Evolutionary conservation across 768 basidiomycete genomes (phyloP), one percentile per base, ranked within the genome.

Genomic region (Chiua virens): DNA sequence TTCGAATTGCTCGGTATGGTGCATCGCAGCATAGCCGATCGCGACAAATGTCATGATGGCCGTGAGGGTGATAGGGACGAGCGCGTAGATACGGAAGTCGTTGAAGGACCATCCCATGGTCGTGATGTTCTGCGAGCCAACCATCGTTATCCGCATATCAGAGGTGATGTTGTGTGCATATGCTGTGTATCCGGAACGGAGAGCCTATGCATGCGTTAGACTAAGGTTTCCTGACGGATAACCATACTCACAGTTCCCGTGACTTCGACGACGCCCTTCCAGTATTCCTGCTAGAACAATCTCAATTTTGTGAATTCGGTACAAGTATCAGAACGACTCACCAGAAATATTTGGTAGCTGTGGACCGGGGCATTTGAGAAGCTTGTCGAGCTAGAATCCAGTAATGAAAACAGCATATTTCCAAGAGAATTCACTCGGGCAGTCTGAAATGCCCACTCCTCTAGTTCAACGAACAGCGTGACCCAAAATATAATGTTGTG

Each of bases 401-500:
- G 11, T 9, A 53, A 6, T 23, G 52, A 50, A 7, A 34, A 9
- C 3, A 53, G 22, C 42, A 45, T 27, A 35, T 53, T 40, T n/a
- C 52, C 52, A 15, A 53, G 30, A 2, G 47, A 34, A 13, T 53
- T 50, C 36, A 40, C 20, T 23, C 37, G 32, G 14, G 23, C 23
- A 1, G 28, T 43, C 30, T 53, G 48, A 40, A 50, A 50, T 13
- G 27, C 21, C 41, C 47, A 50, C 10, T 39, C 36, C n/a, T 38
- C 35, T 7, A 42, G 30, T 17, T 50, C 23, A 15, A 53, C 39
- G 15, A 27, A 20, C 5, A 44, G 18, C 2, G 42, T 11, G 1
- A 53, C 35, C 47, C 47, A 53, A 27, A 9, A 50, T 11, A 23
- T 49, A 0, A 53, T 18, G 25, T 53, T 53, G 23, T 32, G 48